A percentile compares a stretch with the other conserved stretches of the same genome.
These are phyloP conservation scores for Tetracladium maxilliforme DNA, from an alignment of 2,329 filamentous ascomycete species.

Conservation along the genomic window DNA sequence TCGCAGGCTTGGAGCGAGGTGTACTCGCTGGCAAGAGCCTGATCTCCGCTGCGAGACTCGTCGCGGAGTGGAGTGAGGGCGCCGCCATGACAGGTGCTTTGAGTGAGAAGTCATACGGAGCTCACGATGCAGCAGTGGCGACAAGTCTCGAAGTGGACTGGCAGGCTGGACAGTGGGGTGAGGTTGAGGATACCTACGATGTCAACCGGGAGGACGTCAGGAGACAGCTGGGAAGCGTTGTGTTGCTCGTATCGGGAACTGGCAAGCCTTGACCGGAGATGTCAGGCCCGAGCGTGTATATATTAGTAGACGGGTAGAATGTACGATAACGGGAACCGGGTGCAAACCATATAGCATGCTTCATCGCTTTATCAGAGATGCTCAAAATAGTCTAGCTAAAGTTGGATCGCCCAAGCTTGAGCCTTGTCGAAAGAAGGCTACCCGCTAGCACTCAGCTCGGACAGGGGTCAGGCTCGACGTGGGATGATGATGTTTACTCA, in stretches of 20 bases:
- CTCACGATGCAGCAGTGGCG: conserved; percentile 67
- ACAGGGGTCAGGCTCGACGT: no score
- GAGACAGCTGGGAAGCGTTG: conserved; percentile 75
- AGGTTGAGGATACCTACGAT: conserved; percentile 96
- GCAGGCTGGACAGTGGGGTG: conserved; percentile 86
- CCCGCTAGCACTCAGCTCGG: no score
- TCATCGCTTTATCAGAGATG: no score
- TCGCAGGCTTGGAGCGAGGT: conserved; percentile 75
- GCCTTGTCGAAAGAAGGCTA: no score
- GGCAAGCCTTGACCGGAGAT: conserved; percentile 3
- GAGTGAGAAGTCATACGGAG: conserved; percentile 42
- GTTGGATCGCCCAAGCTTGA: no score
- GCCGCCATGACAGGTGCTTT: conserved; percentile 11
- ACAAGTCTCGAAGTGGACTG: conserved; percentile 76
- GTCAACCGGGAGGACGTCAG: conserved; percentile 83
- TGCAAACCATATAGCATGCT: no score
- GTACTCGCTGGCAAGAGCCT: conserved; percentile 80
- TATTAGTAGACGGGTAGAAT: no score
- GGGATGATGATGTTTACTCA: no score
- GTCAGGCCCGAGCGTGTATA: no score
- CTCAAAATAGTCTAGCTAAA: no score
- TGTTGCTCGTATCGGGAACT: conserved; percentile 61
- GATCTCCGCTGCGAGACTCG: conserved; percentile 57
- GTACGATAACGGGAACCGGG: background rate
- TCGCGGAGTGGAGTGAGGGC: conserved; percentile 66